phyloP scores from a whole-genome alignment of 2,329 filamentous ascomycete species.

The Xylaria sp. region DNA sequence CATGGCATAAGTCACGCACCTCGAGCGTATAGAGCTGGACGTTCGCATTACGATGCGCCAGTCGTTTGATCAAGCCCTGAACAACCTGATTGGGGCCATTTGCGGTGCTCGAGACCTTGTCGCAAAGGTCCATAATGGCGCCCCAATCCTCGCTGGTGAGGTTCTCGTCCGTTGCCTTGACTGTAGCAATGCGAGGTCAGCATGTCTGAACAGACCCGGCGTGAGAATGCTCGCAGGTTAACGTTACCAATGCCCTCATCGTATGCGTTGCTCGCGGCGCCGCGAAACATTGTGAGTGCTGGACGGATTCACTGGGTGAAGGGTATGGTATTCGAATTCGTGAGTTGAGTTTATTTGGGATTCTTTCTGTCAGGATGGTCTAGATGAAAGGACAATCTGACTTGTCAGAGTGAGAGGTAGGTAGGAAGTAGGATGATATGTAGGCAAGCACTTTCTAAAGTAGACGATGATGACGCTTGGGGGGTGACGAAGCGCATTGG shows the following conservation, averaged over 20 bases:
- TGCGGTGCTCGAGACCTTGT: slow-evolving; percentile 49
- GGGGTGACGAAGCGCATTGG: slow-evolving; percentile 17
- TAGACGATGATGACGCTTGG: slow-evolving; percentile 6
- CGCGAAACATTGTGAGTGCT: slow-evolving; percentile 46
- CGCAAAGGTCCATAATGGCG: slow-evolving; percentile 59
- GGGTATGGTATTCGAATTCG: not conserved
- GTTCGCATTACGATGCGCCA: slow-evolving; percentile 91
- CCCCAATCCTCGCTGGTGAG: slow-evolving; percentile 75
- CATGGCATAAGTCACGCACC: slow-evolving; percentile 38
- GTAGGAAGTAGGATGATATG: not conserved
- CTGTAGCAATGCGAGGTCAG: slow-evolving; percentile 32
- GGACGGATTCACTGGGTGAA: slow-evolving; percentile 1
- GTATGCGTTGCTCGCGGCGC: slow-evolving; percentile 52
- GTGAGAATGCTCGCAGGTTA: slow-evolving; percentile 7
- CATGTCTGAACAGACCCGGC: slow-evolving; percentile 10
- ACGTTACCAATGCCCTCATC: slow-evolving; percentile 53
- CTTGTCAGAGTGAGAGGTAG: not conserved
- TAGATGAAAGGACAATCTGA: not conserved
- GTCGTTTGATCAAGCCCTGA: slow-evolving; percentile 82
- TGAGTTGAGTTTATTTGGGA: not conserved
- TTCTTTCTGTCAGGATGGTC: not conserved
- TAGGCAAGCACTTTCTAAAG: not conserved
- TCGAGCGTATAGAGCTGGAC: slow-evolving; percentile 93
- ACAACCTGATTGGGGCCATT: slow-evolving; percentile 75
- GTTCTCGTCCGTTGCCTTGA: slow-evolving; percentile 92